These are phyloP conservation scores for Salinomyces thailandicus DNA, from an alignment of 2,329 filamentous ascomycete genomes.

Conservation along the genomic window DNA sequence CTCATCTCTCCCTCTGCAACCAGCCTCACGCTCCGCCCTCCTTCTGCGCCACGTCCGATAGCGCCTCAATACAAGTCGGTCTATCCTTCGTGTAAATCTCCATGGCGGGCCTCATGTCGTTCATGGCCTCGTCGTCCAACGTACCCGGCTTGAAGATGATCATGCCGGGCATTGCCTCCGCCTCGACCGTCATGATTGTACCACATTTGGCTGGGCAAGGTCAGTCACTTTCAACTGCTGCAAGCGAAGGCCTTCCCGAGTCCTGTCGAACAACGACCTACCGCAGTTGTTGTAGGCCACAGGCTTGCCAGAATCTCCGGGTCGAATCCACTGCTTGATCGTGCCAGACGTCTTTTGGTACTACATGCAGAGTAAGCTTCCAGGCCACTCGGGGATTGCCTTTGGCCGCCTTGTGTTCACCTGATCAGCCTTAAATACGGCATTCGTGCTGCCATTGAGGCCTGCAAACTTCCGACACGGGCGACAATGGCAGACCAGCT, in stretches of 20 bases:
- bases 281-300: conserved; percentile 19
- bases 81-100: conserved; percentile 25
- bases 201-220: conserved; percentile 19
- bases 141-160: conserved; percentile 25
- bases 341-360: conserved; percentile 23
- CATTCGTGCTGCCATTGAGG: conserved; percentile 21
- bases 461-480: conserved; percentile 26
- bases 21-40: conserved; percentile 7
- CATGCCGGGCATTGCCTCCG: conserved; percentile 16
- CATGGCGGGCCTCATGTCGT: conserved; percentile 13
- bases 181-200: conserved; percentile 19
- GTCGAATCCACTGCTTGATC: conserved; percentile 15
- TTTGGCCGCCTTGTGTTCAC: conserved; percentile 11
- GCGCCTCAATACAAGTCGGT: conserved; percentile 19
- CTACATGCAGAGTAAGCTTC: conserved; percentile 8
- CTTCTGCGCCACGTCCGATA: conserved; percentile 18
- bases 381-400: background rate
- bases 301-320: conserved; percentile 23
- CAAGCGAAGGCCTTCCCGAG: background rate
- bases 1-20: too few relatives aligned
- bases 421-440: conserved; percentile 18
- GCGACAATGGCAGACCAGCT: conserved; percentile 22
- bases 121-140: conserved; percentile 19
- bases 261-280: background rate
- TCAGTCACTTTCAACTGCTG: too few relatives aligned